A percentile compares a stretch with the other conserved stretches of the same genome.
These are phyloP conservation scores for Penicillium fuscoglaucum DNA, from an alignment of 2,329 filamentous ascomycete genomes.

Conservation along the genomic window DNA sequence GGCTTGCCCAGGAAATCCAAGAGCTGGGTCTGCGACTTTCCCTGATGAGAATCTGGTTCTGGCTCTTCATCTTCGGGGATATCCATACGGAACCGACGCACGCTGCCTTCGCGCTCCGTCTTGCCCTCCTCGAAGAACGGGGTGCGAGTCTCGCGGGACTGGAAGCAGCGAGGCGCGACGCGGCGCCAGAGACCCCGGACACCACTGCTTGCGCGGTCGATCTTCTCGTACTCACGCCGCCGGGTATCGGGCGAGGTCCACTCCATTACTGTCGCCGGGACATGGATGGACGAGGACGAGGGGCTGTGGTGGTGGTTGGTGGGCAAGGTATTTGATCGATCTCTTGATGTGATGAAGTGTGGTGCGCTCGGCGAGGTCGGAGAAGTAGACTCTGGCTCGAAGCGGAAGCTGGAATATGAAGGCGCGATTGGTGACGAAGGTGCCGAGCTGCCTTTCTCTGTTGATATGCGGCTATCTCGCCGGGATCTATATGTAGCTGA, in stretches of 20 bases:
- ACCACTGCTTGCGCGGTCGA: constrained; percentile 48
- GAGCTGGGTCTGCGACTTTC: constrained; percentile 11
- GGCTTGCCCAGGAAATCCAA: constrained; percentile 7
- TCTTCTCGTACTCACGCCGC: constrained; percentile 54
- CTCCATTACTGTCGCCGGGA: constrained; percentile 45
- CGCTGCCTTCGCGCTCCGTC: constrained; percentile 45
- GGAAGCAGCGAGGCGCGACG: constrained; percentile 45
- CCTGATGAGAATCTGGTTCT: background rate
- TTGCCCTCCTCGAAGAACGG: constrained; percentile 48
- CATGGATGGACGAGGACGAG: constrained; percentile 24
- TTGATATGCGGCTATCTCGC: constrained; percentile 15
- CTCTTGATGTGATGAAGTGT: constrained; percentile 5
- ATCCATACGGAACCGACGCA: constrained; percentile 49
- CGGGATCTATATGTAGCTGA: constrained; percentile 14
- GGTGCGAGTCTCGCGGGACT: constrained; percentile 32
- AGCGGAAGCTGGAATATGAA: constrained; percentile 17
- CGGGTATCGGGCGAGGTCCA: constrained; percentile 50
- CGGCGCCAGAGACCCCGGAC: constrained; percentile 45
- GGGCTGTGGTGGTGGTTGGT: constrained; percentile 23
- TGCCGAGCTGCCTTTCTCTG: constrained; percentile 18
- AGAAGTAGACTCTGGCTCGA: constrained; percentile 10
- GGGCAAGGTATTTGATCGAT: constrained; percentile 22
- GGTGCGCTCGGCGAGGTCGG: constrained; percentile 1
- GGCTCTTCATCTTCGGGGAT: constrained; percentile 37
- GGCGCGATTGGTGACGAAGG: constrained; percentile 22